Percentiles rank a stretch among this genome's conserved stretches.
These are phyloP conservation scores for Diphasiastrum complanatum DNA, from an alignment of 83 land plant genomes.

Conservation along the genomic window DNA sequence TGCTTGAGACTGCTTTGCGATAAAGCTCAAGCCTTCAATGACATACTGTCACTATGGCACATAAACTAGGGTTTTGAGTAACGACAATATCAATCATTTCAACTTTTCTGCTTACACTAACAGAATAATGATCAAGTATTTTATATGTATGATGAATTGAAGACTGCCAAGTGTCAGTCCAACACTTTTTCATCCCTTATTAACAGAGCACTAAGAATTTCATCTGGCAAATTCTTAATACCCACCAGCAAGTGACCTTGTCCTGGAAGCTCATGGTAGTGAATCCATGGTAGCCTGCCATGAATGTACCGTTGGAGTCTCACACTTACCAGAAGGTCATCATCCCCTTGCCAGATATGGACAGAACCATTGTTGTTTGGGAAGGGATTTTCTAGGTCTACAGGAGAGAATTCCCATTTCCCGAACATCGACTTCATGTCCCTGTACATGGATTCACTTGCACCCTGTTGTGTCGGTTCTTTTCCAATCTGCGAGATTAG, in stretches of 20 bases:
- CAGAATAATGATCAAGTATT: too few species aligned
- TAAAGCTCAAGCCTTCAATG: too few species aligned
- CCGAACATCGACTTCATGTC: slow-evolving; percentile 42
- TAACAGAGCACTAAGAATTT: slow-evolving; percentile 16
- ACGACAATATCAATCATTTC: too few species aligned
- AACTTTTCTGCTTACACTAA: too few species aligned
- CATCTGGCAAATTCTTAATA: slow-evolving; percentile 21
- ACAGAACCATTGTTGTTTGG: slow-evolving; percentile 43
- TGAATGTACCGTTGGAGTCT: slow-evolving; percentile 39
- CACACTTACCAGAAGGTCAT: slow-evolving; percentile 41
- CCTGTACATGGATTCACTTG: slow-evolving; percentile 33
- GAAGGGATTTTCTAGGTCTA: slow-evolving; percentile 41
- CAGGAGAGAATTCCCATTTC: slow-evolving; percentile 53
- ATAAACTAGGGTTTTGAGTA: too few species aligned
- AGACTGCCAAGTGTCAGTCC: too few species aligned
- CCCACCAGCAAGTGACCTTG: slow-evolving; percentile 39
- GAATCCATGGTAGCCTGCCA: slow-evolving; percentile 46
- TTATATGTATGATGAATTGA: too few species aligned
- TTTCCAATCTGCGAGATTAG: too few species aligned
- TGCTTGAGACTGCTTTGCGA: too few species aligned
- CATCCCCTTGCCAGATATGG: slow-evolving; percentile 59
- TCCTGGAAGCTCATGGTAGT: slow-evolving; percentile 47
- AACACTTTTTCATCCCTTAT: too few species aligned
- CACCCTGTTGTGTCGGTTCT: slow-evolving; percentile 63
- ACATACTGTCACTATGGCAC: too few species aligned